Percentiles rank a stretch among this genome's conserved stretches.
These are phyloP conservation scores for Earliella scabrosa DNA, from an alignment of 1,284 basidiomycete genomes.

Conservation along the genomic window DNA sequence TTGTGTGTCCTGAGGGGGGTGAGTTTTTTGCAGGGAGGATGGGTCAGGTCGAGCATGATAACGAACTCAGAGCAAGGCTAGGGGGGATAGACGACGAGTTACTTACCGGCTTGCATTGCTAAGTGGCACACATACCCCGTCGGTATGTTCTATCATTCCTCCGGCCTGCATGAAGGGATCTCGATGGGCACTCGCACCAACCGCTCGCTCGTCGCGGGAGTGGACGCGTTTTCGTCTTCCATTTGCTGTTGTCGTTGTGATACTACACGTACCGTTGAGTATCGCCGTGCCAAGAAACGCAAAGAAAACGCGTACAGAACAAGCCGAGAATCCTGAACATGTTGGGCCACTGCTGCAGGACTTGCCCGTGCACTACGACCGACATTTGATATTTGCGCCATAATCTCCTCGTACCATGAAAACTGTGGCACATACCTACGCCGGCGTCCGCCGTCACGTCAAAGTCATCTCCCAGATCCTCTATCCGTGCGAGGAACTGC, in stretches of 20 bases:
- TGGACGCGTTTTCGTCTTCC: conserved; percentile 29
- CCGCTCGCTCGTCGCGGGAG: conserved; percentile 36
- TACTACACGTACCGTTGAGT: conserved; percentile 38
- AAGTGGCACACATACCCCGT: too few relatives aligned
- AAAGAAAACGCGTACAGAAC: conserved; percentile 54
- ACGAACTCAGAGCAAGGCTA: too few relatives aligned
- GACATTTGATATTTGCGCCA: neutral
- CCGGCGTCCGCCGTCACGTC: conserved; percentile 78
- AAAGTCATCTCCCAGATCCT: conserved; percentile 70
- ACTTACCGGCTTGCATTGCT: too few relatives aligned
- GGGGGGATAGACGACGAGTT: too few relatives aligned
- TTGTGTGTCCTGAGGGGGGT: too few relatives aligned
- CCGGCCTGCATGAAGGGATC: too few relatives aligned
- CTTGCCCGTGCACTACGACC: conserved; percentile 68
- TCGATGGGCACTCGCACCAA: conserved; percentile 71
- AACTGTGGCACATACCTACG: conserved; percentile 48
- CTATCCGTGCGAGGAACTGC: conserved; percentile 67
- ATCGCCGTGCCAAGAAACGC: neutral
- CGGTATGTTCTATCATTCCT: too few relatives aligned
- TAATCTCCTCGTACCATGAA: conserved; percentile 38
- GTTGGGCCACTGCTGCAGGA: conserved; percentile 78
- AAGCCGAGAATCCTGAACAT: conserved; percentile 78
- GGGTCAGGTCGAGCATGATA: too few relatives aligned
- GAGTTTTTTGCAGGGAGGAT: too few relatives aligned
- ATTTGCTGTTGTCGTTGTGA: conserved; percentile 41